Conservation (phyloP, 2,329 filamentous ascomycete genomes). For the Drechslera avenae region DNA sequence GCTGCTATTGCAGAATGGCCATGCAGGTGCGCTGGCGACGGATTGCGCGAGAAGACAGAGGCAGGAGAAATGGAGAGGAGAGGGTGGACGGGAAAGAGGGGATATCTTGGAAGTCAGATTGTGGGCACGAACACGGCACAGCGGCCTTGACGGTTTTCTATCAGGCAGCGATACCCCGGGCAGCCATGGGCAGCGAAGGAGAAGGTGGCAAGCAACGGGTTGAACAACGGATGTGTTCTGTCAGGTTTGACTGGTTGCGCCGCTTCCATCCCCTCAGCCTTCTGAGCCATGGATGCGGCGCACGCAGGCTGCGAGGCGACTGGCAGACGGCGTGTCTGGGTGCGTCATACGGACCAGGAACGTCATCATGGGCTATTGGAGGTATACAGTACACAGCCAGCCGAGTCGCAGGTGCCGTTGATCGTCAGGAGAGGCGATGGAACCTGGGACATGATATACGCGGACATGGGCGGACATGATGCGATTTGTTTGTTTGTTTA, state of each 20-base stretch:
- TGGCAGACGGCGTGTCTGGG: neutral
- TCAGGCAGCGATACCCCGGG: slow-evolving; percentile 17
- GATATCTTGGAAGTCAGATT: slow-evolving; percentile 7
- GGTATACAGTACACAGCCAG: slow-evolving; percentile 2
- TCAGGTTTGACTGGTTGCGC: slow-evolving; percentile 16
- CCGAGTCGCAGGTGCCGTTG: neutral
- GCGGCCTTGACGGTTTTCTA: slow-evolving; percentile 22
- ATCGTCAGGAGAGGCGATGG: neutral
- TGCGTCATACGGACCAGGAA: slow-evolving; percentile 12
- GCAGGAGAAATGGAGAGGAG: slow-evolving; percentile 6
- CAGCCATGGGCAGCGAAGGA: slow-evolving; percentile 2
- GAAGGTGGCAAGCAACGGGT: slow-evolving; percentile 10
- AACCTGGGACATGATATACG: slow-evolving; percentile 3
- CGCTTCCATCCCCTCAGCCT: slow-evolving; percentile 3
- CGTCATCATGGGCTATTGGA: slow-evolving; percentile 10
- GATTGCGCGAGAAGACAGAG: slow-evolving; percentile 6
- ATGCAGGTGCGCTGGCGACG: slow-evolving; percentile 24
- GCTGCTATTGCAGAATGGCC: slow-evolving; percentile 25
- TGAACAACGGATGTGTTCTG: slow-evolving; percentile 9
- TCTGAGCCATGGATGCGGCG: slow-evolving; percentile 10
- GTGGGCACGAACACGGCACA: slow-evolving; percentile 22
- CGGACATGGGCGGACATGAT: neutral
- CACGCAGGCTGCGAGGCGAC: slow-evolving; percentile 1
- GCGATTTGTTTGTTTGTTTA: neutral
- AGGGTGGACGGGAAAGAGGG: slow-evolving; percentile 10